Base-by-base conservation (phyloP, 306 rosid genomes). In the Castanea sativa region DNA sequence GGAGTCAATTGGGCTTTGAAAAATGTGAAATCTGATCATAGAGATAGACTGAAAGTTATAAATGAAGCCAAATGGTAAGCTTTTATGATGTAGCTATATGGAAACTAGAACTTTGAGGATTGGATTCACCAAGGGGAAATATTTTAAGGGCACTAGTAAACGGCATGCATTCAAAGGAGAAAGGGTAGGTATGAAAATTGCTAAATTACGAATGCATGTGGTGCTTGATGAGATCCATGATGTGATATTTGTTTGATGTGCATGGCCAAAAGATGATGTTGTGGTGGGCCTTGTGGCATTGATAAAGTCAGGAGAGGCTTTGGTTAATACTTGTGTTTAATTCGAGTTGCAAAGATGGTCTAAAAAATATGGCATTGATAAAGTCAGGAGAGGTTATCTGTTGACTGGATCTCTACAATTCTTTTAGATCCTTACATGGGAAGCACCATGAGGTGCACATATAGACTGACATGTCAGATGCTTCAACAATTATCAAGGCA, bases 41-140 rank as follows among this genome's bases (percentile, higher is more conserved):
- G 60, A 63, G 32, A 49, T 15, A 61, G 55, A 15, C 51, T 73
- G 69, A 64, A 74, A 71, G 55, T 56, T 14, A 51, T 20, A 55
- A 49, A 85, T 55, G 80, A 58, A 55, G 55, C 53, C 13, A 65
- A 69, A 75, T 58, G 33, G 16, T 29, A 45, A n/a, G 58, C 33
- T 59, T 38, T 38, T 73, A 27, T 8, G 59, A 19, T 8, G 58
- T 14, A 63, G 51, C 38, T 33, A 51, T 18, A 61, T 20, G 29
- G 79, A 18, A 61, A 41, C 53, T 61, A 10, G 59, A 23, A 65
- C 1, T 69, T 58, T 53, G 60, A 53, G 41, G 29, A 73, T 69
- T 55, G 12, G 32, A 80, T 32, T 56, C 16, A 49, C 4, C 4
- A 1, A 12, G 53, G 1, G 16, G 53, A 49, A 49, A 49, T 49